Evolutionary conservation across 129 eudicot genomes (phyloP).

Genomic region (Smallanthus sonchifolius): DNA sequence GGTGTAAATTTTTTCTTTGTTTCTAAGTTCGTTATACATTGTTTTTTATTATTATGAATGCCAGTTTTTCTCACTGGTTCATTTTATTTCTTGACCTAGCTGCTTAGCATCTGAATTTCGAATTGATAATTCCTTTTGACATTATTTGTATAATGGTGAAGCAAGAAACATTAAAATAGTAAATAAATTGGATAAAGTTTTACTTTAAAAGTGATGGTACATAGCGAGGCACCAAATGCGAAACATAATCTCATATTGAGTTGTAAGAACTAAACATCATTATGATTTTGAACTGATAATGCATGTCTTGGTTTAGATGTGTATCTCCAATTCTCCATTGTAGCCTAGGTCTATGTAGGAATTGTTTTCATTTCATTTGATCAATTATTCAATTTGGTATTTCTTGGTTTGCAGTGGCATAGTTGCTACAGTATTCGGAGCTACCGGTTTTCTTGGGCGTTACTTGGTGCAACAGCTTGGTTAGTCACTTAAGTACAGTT

Average conservation of each 20-base stretch:
- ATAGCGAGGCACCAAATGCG: neutral
- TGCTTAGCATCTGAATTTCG: neutral
- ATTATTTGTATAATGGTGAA: neutral
- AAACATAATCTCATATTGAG: neutral
- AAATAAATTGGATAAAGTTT: neutral
- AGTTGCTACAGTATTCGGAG: constrained; percentile 92
- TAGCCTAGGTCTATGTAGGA: neutral
- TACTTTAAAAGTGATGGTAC: neutral
- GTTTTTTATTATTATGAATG: neutral
- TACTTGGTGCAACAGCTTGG: constrained; percentile 96
- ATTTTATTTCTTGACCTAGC: neutral
- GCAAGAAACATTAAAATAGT: neutral
- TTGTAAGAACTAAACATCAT: neutral
- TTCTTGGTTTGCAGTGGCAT: constrained; percentile 64
- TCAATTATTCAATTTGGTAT: constrained; percentile 10
- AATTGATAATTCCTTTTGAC: neutral
- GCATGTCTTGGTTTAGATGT: neutral
- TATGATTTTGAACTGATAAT: neutral
- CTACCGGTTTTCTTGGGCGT: constrained; percentile 97
- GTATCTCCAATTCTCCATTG: neutral
- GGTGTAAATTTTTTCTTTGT: neutral
- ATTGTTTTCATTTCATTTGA: neutral
- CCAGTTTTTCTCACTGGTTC: neutral
- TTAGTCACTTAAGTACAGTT: constrained; percentile 25
- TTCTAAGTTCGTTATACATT: neutral